Percentiles rank a stretch among this genome's conserved stretches.
phyloP scores from a whole-genome alignment of 441 rosid species.

The Corymbia citriodora region DNA sequence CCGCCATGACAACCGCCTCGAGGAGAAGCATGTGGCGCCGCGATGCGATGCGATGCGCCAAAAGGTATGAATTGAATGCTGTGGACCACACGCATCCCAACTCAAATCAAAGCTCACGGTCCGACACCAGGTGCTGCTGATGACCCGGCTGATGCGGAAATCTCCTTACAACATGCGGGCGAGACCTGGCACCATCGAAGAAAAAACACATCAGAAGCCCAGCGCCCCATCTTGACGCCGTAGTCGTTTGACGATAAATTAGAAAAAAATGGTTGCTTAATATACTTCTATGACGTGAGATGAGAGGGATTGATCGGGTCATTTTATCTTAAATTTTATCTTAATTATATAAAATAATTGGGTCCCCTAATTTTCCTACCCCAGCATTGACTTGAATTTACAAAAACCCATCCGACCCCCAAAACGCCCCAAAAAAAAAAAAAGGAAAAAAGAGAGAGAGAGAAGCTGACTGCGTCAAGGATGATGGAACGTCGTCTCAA shows the following conservation, averaged over 20 bases:
- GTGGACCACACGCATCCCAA: not conserved
- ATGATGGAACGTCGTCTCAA: not conserved
- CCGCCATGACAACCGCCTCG: not conserved
- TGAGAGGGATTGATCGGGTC: not conserved
- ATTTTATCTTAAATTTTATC: too few relatives aligned
- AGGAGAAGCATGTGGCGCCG: too few relatives aligned
- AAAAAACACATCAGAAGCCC: not conserved
- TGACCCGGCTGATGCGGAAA: not conserved
- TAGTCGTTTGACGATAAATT: too few relatives aligned
- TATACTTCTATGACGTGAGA: not conserved
- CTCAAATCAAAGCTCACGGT: too few relatives aligned
- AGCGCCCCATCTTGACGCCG: not conserved
- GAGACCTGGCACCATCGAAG: not conserved
- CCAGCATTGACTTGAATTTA: not conserved
- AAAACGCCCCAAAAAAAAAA: too few relatives aligned
- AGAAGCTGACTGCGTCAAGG: not conserved
- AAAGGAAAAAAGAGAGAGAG: fast-evolving
- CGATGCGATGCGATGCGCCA: too few relatives aligned
- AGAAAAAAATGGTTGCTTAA: not conserved
- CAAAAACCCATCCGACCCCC: not conserved
- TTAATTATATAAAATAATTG: not conserved
- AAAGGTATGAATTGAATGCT: not conserved
- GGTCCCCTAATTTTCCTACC: not conserved
- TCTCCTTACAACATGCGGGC: not conserved
- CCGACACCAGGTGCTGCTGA: not conserved